Percentiles rank a stretch among this genome's conserved stretches.
phyloP scores from a whole-genome alignment of 2,329 filamentous ascomycete species.

The Fusarium sp. region DNA sequence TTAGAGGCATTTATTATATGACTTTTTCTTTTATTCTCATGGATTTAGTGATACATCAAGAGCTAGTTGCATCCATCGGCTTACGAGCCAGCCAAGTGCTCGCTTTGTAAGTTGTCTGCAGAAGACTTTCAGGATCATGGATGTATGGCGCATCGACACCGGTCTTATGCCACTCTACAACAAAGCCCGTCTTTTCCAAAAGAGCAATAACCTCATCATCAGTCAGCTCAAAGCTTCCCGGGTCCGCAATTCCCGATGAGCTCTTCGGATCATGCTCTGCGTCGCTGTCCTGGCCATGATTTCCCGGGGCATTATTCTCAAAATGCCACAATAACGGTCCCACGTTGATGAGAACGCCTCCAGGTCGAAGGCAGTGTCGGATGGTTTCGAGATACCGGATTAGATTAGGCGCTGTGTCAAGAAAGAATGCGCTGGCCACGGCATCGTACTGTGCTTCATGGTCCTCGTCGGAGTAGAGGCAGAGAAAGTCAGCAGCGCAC shows the following conservation, averaged over 20 bases:
- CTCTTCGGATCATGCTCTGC: slow-evolving; percentile 65
- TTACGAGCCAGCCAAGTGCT: slow-evolving; percentile 92
- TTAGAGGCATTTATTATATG: slow-evolving; percentile 9
- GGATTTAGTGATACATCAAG: neutral
- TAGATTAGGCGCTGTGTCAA: slow-evolving; percentile 95
- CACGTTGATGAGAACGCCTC: slow-evolving; percentile 89
- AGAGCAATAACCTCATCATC: slow-evolving; percentile 89
- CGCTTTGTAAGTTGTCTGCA: slow-evolving; percentile 85
- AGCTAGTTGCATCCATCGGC: slow-evolving; percentile 49
- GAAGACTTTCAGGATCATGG: slow-evolving; percentile 86
- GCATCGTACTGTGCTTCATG: slow-evolving; percentile 80
- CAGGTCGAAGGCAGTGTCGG: slow-evolving; percentile 79
- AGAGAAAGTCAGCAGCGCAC: slow-evolving; percentile 92
- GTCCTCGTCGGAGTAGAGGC: slow-evolving; percentile 79
- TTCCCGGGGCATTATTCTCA: slow-evolving; percentile 78
- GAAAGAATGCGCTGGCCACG: slow-evolving; percentile 93
- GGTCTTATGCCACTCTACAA: slow-evolving; percentile 74
- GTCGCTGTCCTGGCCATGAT: slow-evolving; percentile 67
- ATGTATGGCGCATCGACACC: slow-evolving; percentile 86
- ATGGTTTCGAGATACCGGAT: slow-evolving; percentile 92
- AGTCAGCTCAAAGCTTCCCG: slow-evolving; percentile 90
- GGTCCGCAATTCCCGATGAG: slow-evolving; percentile 83
- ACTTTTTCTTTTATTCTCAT: neutral
- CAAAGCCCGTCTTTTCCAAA: slow-evolving; percentile 82
- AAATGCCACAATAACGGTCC: slow-evolving; percentile 97